Evolutionary conservation across 495 filamentous ascomycete genomes (phyloP).

Genomic region (Amorphotheca resinae): DNA sequence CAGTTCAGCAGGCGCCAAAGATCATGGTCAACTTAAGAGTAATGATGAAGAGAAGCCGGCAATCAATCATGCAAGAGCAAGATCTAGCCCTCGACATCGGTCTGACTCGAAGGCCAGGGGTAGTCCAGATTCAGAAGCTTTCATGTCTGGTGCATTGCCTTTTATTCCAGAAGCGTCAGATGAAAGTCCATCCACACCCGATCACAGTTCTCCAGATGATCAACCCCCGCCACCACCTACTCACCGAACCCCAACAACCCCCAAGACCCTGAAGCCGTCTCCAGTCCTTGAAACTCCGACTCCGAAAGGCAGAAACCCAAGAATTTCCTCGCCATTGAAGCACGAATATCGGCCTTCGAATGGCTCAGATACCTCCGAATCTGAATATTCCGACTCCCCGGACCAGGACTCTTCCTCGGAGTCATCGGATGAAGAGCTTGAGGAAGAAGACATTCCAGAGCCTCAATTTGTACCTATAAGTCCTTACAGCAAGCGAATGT

Average conservation of each 20-base stretch:
- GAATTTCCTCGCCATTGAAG: constrained; percentile 88
- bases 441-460: constrained; percentile 2
- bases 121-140: not conserved
- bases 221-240: constrained; percentile 32
- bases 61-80: not conserved
- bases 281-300: constrained; percentile 35
- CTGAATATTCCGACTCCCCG: constrained; percentile 31
- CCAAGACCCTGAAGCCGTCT: constrained; percentile 29
- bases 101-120: not conserved
- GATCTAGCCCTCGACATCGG: not conserved
- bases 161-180: not conserved
- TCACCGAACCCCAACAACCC: constrained; percentile 32
- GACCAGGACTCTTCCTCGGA: constrained; percentile 25
- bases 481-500: constrained; percentile 5
- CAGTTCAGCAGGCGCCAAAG: constrained; percentile 4
- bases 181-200: too few species aligned
- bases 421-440: constrained; percentile 34
- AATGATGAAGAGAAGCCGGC: constrained; percentile 5
- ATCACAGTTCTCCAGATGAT: too few species aligned
- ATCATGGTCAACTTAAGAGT: constrained; percentile 13
- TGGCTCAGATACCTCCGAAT: constrained; percentile 36
- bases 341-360: constrained; percentile 96
- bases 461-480: not conserved
- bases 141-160: not conserved
- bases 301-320: constrained; percentile 40